Evolutionary conservation across 2,329 filamentous ascomycete genomes (phyloP).

Genomic region (Colletotrichum cuscutae): DNA sequence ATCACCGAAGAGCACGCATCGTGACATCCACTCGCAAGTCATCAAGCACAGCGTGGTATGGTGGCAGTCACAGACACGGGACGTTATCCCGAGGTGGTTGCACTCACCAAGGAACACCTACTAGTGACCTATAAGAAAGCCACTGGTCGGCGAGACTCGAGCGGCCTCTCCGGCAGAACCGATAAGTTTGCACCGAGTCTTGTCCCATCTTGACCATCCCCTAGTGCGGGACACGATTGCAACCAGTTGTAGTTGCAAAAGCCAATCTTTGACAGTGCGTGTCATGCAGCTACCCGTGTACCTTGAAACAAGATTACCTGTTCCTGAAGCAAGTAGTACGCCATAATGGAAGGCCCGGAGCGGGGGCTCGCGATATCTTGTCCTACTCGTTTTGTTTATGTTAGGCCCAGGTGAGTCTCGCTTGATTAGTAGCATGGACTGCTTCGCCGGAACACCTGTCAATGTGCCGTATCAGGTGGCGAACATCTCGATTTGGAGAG

Average conservation of each 20-base stretch:
- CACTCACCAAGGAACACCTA: conserved; percentile 9
- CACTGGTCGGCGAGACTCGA: not conserved
- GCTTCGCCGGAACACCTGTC: too few species aligned
- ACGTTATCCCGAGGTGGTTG: conserved; percentile 2
- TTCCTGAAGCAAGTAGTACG: conserved; percentile 20
- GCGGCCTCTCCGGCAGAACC: not conserved
- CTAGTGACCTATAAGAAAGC: not conserved
- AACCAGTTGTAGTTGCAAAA: not conserved
- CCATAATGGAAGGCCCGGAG: not conserved
- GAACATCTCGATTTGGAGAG: not conserved
- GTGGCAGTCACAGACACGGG: not conserved
- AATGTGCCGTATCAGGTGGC: not conserved
- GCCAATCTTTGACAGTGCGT: not conserved
- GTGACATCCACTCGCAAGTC: conserved; percentile 3
- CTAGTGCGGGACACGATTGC: not conserved
- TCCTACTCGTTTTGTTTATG: not conserved
- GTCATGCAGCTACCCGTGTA: conserved; percentile 18
- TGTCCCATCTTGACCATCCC: not conserved
- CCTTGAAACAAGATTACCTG: conserved; percentile 30
- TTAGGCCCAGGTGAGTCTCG: not conserved
- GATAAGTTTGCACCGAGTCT: not conserved
- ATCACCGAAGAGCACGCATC: not conserved
- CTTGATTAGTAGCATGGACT: not conserved
- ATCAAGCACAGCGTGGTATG: conserved; percentile 25
- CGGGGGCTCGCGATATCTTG: conserved; percentile 9